These are phyloP conservation scores for Russula foetens DNA, from an alignment of 768 basidiomycete genomes.

Conservation along the genomic window DNA sequence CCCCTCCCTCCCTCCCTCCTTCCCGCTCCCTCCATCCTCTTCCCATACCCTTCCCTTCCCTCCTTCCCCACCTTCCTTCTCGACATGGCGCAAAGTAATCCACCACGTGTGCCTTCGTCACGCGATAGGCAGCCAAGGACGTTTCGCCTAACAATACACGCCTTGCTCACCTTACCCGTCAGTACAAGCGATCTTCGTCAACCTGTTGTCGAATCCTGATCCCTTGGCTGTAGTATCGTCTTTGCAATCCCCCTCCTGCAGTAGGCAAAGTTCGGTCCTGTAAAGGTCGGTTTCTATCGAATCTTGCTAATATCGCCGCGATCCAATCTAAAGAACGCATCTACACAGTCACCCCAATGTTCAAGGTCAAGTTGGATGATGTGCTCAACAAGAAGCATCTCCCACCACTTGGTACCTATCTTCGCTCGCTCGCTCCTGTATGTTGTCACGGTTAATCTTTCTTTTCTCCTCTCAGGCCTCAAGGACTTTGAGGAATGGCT, in stretches of 20 bases:
- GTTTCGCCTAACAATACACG: slow-evolving; percentile 27
- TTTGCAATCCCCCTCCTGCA: slow-evolving; percentile 63
- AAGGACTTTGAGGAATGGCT: slow-evolving; percentile 67
- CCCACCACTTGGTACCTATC: slow-evolving; percentile 54
- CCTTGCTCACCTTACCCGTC: slow-evolving; percentile 35
- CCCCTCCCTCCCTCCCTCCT: background rate
- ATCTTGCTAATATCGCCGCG: background rate
- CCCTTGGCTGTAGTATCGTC: slow-evolving; percentile 30
- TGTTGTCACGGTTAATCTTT: background rate
- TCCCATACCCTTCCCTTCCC: background rate
- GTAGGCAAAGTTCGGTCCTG: slow-evolving; percentile 63
- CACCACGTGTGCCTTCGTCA: slow-evolving; percentile 5
- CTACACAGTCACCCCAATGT: slow-evolving; percentile 45
- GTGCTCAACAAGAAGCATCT: slow-evolving; percentile 69
- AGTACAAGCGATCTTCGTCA: slow-evolving; percentile 20
- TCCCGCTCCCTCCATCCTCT: too few species aligned
- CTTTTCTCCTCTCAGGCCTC: slow-evolving; percentile 14
- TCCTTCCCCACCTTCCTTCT: background rate
- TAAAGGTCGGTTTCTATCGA: slow-evolving; percentile 32
- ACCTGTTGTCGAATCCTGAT: background rate
- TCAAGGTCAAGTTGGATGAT: slow-evolving; percentile 63
- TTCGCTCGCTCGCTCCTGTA: too few species aligned
- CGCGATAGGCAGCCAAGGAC: slow-evolving; percentile 26
- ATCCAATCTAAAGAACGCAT: background rate
- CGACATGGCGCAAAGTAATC: slow-evolving; percentile 7